Conservation (phyloP, 1,284 basidiomycete species). For the Lentinula novae-zelandiae region DNA sequence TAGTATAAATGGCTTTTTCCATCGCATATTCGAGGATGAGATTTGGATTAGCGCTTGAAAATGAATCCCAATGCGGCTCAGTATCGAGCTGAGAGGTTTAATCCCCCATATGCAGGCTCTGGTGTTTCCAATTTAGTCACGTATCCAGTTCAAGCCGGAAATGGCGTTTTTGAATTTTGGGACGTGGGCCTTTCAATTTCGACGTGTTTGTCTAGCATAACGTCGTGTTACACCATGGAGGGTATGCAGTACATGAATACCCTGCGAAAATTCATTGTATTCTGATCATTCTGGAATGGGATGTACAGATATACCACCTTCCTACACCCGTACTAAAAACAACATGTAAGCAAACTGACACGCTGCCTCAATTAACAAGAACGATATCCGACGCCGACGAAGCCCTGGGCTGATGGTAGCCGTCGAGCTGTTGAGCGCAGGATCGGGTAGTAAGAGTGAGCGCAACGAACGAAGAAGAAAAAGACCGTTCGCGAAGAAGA, state of each 20-base stretch:
- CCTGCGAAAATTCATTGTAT: background rate
- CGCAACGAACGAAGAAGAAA: conserved; percentile 54
- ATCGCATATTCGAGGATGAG: too few species aligned
- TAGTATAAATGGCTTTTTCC: too few species aligned
- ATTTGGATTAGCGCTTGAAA: too few species aligned
- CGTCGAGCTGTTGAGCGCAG: conserved; percentile 15
- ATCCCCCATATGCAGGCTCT: conserved; percentile 6
- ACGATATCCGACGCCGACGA: conserved; percentile 19
- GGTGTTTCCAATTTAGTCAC: background rate
- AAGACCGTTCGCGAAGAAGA: conserved; percentile 87
- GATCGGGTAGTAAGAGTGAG: conserved; percentile 13
- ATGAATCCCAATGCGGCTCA: too few species aligned
- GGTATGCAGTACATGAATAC: too few species aligned
- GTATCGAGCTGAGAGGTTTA: background rate
- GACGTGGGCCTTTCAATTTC: conserved; percentile 5
- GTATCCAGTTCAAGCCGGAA: conserved; percentile 7
- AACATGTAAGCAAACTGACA: conserved; percentile 18
- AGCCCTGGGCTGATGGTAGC: conserved; percentile 28
- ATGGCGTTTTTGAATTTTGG: conserved; percentile 10
- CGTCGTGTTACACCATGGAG: too few species aligned
- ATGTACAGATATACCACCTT: background rate
- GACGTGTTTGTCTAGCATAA: conserved; percentile 4
- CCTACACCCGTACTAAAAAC: conserved; percentile 16
- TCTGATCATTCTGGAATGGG: background rate
- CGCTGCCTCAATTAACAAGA: conserved; percentile 16